phyloP scores from a whole-genome alignment of 2,329 filamentous ascomycete genomes.

The Keithomyces neogunnii region DNA sequence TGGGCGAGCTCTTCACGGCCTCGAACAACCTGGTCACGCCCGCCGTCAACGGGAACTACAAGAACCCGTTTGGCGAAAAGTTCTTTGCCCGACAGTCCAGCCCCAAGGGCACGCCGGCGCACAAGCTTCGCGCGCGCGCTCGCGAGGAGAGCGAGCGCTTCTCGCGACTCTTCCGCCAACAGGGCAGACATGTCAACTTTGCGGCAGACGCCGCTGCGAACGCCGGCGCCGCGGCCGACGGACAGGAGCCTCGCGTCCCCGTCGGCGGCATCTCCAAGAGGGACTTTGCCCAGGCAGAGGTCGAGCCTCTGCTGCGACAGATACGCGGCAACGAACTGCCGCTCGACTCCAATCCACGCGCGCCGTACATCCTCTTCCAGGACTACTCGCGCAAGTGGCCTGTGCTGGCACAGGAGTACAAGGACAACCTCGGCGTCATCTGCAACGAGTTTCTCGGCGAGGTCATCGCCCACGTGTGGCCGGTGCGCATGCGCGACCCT shows the following conservation, averaged over 20 bases:
- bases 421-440: constrained; percentile 44
- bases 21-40: constrained; percentile 46
- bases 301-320: constrained; percentile 39
- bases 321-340: constrained; percentile 44
- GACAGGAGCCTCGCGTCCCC: constrained; percentile 15
- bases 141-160: constrained; percentile 45
- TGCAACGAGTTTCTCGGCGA: constrained; percentile 46
- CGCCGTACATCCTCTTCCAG: constrained; percentile 46
- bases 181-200: constrained; percentile 41
- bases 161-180: constrained; percentile 36
- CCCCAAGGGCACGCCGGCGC: constrained; percentile 40
- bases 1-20: constrained; percentile 42
- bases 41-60: constrained; percentile 46
- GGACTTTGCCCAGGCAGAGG: constrained; percentile 38
- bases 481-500: constrained; percentile 41
- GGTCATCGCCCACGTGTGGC: constrained; percentile 42
- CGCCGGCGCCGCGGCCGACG: constrained; percentile 6
- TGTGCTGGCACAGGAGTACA: constrained; percentile 42
- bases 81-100: constrained; percentile 43
- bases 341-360: constrained; percentile 43
- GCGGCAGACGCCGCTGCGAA: constrained; percentile 11
- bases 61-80: constrained; percentile 42
- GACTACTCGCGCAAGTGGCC: constrained; percentile 46
- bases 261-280: constrained; percentile 32
- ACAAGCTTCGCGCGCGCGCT: constrained; percentile 42